phyloP scores from a whole-genome alignment of 163 green algal species.

The Scenedesmus sp. region DNA sequence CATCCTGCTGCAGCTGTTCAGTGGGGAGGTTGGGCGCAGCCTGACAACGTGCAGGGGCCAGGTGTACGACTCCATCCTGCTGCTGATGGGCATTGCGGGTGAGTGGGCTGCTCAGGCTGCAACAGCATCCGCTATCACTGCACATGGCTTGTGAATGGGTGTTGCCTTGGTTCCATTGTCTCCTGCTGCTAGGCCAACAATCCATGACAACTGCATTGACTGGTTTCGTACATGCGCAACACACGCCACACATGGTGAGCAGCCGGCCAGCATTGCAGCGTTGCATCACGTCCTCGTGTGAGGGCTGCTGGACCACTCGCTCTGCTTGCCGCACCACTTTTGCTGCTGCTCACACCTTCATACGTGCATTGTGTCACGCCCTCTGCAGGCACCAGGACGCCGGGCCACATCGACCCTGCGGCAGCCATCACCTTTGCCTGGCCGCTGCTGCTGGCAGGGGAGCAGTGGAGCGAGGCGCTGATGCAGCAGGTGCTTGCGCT shows the following conservation, averaged over 20 bases:
- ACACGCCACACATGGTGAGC: too few relatives aligned
- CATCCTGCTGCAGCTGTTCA: slow-evolving; percentile 4
- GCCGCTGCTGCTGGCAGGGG: not conserved
- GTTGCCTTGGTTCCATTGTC: too few relatives aligned
- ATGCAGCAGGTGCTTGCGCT: not conserved
- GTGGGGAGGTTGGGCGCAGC: not conserved
- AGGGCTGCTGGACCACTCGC: too few relatives aligned
- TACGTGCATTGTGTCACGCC: not conserved
- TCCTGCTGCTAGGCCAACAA: too few relatives aligned
- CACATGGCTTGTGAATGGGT: too few relatives aligned
- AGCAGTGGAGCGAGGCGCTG: not conserved
- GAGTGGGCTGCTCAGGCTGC: not conserved
- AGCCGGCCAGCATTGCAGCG: too few relatives aligned
- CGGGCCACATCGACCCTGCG: slow-evolving; percentile 31
- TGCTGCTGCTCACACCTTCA: not conserved
- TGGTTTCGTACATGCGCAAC: too few relatives aligned
- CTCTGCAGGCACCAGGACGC: not conserved
- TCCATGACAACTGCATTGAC: too few relatives aligned
- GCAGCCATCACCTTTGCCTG: slow-evolving; percentile 45
- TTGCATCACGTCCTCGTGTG: too few relatives aligned
- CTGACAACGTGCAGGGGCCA: not conserved
- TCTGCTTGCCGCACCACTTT: not conserved
- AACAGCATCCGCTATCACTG: not conserved
- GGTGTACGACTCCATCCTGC: slow-evolving; percentile 9
- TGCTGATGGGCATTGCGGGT: not conserved